phyloP scores from a whole-genome alignment of 495 filamentous ascomycete species.

The Trichoderma asperelloides region DNA sequence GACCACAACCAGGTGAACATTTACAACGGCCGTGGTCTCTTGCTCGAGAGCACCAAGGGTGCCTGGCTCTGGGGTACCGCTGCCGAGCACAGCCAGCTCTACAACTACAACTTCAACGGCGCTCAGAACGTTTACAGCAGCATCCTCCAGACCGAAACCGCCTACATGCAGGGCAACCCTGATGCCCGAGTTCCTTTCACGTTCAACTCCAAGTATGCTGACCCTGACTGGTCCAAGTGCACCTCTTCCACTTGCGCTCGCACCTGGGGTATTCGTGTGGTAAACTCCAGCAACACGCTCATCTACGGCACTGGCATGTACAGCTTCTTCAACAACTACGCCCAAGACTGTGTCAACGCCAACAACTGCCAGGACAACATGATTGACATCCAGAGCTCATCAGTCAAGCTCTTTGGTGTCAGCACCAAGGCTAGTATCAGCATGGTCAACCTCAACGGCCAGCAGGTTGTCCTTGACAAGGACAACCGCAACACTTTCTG shows the following conservation, averaged over 20 bases:
- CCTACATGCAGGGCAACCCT: conserved; percentile 87
- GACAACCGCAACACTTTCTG: conserved; percentile 69
- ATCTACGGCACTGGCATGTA: conserved; percentile 77
- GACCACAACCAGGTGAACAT: conserved; percentile 81
- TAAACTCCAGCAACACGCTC: conserved; percentile 56
- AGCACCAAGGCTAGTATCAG: conserved; percentile 82
- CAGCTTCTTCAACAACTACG: conserved; percentile 82
- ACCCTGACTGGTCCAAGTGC: conserved; percentile 65
- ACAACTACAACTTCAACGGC: conserved; percentile 76
- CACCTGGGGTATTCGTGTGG: conserved; percentile 75
- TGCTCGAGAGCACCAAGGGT: conserved; percentile 55
- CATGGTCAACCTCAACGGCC: conserved; percentile 64
- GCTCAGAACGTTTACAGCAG: conserved; percentile 78
- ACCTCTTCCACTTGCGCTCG: conserved; percentile 60
- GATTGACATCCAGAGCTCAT: conserved; percentile 65
- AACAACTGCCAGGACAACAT: conserved; percentile 83
- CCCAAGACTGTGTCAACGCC: conserved; percentile 61
- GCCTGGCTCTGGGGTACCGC: conserved; percentile 69
- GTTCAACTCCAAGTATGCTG: conserved; percentile 51
- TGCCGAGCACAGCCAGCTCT: conserved; percentile 82
- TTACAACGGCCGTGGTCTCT: conserved; percentile 81
- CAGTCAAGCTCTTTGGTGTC: conserved; percentile 66
- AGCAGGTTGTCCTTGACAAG: conserved; percentile 44
- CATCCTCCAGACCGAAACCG: conserved; percentile 84
- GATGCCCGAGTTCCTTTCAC: conserved; percentile 59